A percentile compares a stretch with the other conserved stretches of the same genome.
phyloP scores from a whole-genome alignment of 176 grass and related monocot species.

The Puya raimondii region DNA sequence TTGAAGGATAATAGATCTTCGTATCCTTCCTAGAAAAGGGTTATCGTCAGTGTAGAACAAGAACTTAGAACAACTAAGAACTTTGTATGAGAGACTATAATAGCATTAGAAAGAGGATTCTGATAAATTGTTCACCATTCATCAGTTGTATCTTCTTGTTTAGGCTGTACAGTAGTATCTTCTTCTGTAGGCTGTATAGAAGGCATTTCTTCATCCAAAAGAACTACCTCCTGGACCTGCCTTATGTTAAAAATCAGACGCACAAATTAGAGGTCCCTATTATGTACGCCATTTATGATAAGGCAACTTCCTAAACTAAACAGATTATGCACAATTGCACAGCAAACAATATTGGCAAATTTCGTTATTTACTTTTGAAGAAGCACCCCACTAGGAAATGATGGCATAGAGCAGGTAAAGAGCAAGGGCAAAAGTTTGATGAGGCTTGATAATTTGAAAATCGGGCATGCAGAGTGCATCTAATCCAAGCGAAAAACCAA shows the following conservation, averaged over 20 bases:
- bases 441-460: too few relatives aligned
- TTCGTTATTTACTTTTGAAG: neutral
- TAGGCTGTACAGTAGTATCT: neutral
- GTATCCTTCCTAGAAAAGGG: conserved; percentile 41
- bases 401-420: too few relatives aligned
- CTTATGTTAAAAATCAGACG: conserved; percentile 10
- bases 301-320: neutral
- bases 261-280: neutral
- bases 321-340: neutral
- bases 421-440: too few relatives aligned
- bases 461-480: too few relatives aligned
- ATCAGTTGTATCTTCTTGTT: conserved; percentile 11
- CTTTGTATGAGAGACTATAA: conserved; percentile 5
- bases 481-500: too few relatives aligned
- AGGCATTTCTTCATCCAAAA: conserved; percentile 61
- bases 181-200: conserved; percentile 29
- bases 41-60: conserved; percentile 17
- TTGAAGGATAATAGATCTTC: conserved; percentile 79
- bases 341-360: neutral
- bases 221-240: conserved; percentile 68
- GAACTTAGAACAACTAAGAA: conserved; percentile 15
- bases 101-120: conserved; percentile 2
- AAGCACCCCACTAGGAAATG: neutral
- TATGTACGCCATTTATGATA: neutral
- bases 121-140: conserved; percentile 37